Conservation (phyloP, 1,284 basidiomycete species). For the Cryptococcus floricola region DNA sequence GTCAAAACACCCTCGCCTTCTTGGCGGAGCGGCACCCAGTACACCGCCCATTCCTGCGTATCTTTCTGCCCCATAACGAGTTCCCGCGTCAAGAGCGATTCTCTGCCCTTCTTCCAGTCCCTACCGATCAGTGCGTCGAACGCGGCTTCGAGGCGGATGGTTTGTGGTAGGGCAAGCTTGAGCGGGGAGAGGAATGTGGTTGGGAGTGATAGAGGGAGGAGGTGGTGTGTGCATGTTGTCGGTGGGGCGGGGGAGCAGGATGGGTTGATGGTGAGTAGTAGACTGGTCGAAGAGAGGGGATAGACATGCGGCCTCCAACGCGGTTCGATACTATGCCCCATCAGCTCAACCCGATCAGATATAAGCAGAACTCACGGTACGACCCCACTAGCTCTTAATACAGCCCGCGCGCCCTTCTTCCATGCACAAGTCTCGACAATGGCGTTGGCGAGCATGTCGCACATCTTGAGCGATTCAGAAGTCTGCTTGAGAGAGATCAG, state of each 20-base stretch:
- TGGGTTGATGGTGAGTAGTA: constrained; percentile 7
- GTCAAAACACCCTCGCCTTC: constrained; percentile 31
- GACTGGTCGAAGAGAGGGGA: constrained; percentile 9
- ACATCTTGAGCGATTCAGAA: constrained; percentile 1
- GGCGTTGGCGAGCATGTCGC: constrained; percentile 18
- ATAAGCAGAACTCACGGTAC: constrained; percentile 2
- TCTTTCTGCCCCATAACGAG: constrained; percentile 12
- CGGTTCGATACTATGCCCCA: not conserved
- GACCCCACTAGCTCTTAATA: not conserved
- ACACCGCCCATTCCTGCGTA: constrained; percentile 24
- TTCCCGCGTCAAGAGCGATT: not conserved
- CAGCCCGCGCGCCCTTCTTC: constrained; percentile 19
- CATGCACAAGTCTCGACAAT: constrained; percentile 27
- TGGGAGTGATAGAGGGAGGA: constrained; percentile 23
- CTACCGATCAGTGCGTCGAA: constrained; percentile 24
- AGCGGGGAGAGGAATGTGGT: constrained; percentile 21
- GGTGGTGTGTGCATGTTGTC: constrained; percentile 2
- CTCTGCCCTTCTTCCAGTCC: constrained; percentile 18
- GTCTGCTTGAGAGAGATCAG: constrained; percentile 7
- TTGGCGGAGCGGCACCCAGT: constrained; percentile 32
- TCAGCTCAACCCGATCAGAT: not conserved
- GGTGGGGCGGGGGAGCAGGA: not conserved
- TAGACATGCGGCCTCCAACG: constrained; percentile 5
- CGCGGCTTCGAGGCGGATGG: constrained; percentile 3
- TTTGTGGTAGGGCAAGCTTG: constrained; percentile 14